Conservation (phyloP, 2,329 filamentous ascomycete genomes). For the Ophiostoma triangulosporum region DNA sequence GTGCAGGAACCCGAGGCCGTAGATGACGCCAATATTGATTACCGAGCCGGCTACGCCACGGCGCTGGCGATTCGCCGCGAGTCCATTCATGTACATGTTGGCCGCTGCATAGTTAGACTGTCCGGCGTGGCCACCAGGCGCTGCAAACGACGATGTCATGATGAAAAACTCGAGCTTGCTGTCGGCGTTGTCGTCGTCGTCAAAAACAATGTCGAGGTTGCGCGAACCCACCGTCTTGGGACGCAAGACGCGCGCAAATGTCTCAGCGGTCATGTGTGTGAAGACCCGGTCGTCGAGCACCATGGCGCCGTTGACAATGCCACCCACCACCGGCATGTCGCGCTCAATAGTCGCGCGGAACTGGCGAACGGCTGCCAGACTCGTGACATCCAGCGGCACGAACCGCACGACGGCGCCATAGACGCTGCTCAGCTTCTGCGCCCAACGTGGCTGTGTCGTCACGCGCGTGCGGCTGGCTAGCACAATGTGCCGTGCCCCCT, state of each 20-base stretch:
- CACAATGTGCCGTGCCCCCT: constrained; percentile 27
- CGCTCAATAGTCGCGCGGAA: constrained; percentile 17
- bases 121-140: constrained; percentile 29
- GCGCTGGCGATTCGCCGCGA: constrained; percentile 23
- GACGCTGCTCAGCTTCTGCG: constrained; percentile 17
- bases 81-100: constrained; percentile 34
- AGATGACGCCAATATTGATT: constrained; percentile 33
- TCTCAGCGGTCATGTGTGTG: constrained; percentile 26
- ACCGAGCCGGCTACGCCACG: constrained; percentile 25
- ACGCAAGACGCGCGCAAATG: constrained; percentile 24
- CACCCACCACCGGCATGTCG: constrained; percentile 22
- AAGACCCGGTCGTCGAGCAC: constrained; percentile 30
- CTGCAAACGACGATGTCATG: constrained; percentile 33
- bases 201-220: constrained; percentile 27
- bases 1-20: constrained; percentile 30
- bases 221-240: constrained; percentile 28
- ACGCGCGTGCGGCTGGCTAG: constrained; percentile 27
- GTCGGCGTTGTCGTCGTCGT: constrained; percentile 3
- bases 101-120: constrained; percentile 32
- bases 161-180: constrained; percentile 30
- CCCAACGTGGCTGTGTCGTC: constrained; percentile 20
- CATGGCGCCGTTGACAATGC: constrained; percentile 32
- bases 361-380: constrained; percentile 16
- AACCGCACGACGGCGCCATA: constrained; percentile 17
- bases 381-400: constrained; percentile 19